A percentile compares a stretch with the other conserved stretches of the same genome.
Evolutionary conservation across 768 basidiomycete genomes (phyloP).

Genomic region (Pleurotus sapidus): DNA sequence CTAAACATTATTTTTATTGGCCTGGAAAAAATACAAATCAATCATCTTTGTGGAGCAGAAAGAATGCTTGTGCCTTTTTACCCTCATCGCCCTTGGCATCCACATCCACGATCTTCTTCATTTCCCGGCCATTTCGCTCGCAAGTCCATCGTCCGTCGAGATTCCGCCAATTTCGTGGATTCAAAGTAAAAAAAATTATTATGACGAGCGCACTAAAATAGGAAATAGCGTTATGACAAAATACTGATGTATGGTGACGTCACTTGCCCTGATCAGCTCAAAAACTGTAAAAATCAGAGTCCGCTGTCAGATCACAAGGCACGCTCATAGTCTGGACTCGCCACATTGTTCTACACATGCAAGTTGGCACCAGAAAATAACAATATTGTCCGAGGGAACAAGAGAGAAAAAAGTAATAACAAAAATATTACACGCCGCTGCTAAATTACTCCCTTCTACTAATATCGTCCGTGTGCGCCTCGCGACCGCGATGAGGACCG

Average conservation of each 20-base stretch:
- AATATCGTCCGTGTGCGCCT: constrained; percentile 9
- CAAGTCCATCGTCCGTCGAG: no score
- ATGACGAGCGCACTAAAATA: not conserved
- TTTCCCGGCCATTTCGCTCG: no score
- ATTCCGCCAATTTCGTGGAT: no score
- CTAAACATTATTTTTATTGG: no score
- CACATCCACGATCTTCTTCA: no score
- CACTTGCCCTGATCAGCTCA: constrained; percentile 1
- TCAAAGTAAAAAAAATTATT: no score
- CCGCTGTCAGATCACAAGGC: not conserved
- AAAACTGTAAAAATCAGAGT: constrained; percentile 3
- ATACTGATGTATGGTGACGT: not conserved
- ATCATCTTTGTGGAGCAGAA: no score
- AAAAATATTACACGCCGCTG: not conserved
- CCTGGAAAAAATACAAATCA: no score
- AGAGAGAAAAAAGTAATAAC: not conserved
- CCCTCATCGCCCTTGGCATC: no score
- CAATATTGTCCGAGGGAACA: not conserved
- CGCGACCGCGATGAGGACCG: constrained; percentile 29
- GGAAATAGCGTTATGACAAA: constrained; percentile 1
- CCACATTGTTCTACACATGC: not conserved
- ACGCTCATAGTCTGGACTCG: not conserved
- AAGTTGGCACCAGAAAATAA: not conserved
- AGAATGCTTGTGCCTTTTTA: no score
- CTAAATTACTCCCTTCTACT: no score